phyloP scores from a whole-genome alignment of 2,329 filamentous ascomycete species.

The Bipolaris bicolor region DNA sequence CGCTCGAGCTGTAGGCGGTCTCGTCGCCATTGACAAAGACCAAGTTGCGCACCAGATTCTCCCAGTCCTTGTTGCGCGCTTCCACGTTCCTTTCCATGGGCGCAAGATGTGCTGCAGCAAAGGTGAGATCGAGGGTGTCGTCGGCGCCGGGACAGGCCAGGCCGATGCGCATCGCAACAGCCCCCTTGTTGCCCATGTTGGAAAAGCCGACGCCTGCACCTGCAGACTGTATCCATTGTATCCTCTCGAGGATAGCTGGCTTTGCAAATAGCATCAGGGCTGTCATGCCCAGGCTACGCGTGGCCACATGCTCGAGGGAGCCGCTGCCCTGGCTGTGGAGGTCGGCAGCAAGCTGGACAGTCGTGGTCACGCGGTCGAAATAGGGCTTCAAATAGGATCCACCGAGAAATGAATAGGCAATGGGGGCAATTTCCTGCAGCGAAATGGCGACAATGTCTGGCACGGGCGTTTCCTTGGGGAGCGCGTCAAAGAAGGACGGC shows the following conservation, averaged over 20 bases:
- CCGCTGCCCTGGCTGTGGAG: conserved; percentile 49
- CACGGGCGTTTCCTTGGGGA: conserved; percentile 56
- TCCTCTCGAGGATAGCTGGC: conserved; percentile 60
- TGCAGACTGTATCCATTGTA: conserved; percentile 74
- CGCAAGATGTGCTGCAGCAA: conserved; percentile 86
- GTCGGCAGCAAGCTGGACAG: conserved; percentile 71
- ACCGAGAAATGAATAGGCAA: conserved; percentile 84
- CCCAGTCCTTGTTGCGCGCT: conserved; percentile 86
- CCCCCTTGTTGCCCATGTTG: conserved; percentile 95
- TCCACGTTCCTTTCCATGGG: conserved; percentile 82
- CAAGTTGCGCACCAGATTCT: conserved; percentile 76
- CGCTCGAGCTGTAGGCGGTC: conserved; percentile 37
- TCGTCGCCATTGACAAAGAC: conserved; percentile 66
- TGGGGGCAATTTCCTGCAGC: conserved; percentile 87
- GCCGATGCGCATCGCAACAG: conserved; percentile 76
- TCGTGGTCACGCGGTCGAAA: conserved; percentile 71
- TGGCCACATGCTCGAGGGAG: conserved; percentile 72
- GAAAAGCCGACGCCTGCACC: conserved; percentile 83
- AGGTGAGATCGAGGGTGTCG: conserved; percentile 70
- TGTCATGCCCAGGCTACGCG: conserved; percentile 85
- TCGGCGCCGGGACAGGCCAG: conserved; percentile 56
- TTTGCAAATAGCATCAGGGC: conserved; percentile 84
- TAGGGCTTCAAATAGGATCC: conserved; percentile 79
- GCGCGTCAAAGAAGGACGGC: conserved; percentile 62
- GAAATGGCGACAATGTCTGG: conserved; percentile 71